Conservation (phyloP, 305 asterid genomes). For the Lippia alba region DNA sequence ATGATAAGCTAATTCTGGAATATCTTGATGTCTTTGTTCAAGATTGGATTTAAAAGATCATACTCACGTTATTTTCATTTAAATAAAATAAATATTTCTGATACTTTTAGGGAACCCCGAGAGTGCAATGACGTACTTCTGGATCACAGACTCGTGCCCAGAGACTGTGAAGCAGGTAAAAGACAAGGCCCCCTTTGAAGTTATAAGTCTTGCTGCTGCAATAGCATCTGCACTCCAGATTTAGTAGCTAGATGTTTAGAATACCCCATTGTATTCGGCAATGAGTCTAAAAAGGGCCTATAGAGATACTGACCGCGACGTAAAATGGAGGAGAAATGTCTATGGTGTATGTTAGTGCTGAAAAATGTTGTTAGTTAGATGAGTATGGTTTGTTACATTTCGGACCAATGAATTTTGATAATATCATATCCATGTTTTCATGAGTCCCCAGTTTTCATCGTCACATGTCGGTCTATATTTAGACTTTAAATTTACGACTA, state of each 20-base stretch:
- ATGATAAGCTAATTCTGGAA: neutral
- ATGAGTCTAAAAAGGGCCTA: conserved; percentile 21
- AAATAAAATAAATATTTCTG: conserved; percentile 8
- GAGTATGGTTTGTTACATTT: conserved; percentile 15
- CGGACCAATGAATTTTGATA: too few relatives aligned
- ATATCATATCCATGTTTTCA: too few relatives aligned
- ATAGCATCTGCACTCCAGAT: conserved; percentile 91
- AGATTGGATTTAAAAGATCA: conserved; percentile 6
- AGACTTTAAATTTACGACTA: too few relatives aligned
- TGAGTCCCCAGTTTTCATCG: too few relatives aligned
- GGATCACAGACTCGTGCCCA: conserved; percentile 98
- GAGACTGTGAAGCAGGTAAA: conserved; percentile 82
- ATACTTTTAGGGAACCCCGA: conserved; percentile 64
- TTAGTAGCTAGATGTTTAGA: conserved; percentile 36
- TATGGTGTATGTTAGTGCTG: conserved; percentile 13
- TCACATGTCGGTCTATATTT: too few relatives aligned
- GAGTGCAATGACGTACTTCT: conserved; percentile 80
- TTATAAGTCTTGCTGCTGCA: conserved; percentile 84
- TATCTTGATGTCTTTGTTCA: conserved; percentile 12
- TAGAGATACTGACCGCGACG: conserved; percentile 32
- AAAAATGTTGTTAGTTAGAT: neutral
- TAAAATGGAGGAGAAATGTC: conserved; percentile 15
- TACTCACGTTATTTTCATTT: neutral
- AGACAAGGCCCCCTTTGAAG: conserved; percentile 76
- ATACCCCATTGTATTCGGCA: neutral